Base-by-base conservation (phyloP, 1,139 yeast genomes). In the Debaryomyces sp. region DNA sequence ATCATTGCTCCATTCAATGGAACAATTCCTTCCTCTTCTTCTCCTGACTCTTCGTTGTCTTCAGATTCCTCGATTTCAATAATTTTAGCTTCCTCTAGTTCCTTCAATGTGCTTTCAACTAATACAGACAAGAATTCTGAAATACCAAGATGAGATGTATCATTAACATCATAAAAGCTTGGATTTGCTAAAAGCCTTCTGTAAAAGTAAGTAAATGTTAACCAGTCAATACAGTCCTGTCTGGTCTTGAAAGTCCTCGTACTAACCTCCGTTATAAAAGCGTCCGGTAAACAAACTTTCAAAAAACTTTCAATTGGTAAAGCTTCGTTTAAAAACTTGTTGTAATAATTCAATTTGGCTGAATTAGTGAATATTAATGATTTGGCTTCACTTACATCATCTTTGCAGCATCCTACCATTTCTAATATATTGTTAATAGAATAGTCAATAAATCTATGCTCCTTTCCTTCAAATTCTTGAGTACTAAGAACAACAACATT, bases 141-240 rank as follows among this genome's bases (percentile, higher is more conserved):
- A 12, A 94, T 66, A 0, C 95, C 96, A 37, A 80, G 68, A 44
- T 82, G 83, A 0, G 89, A 73, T 2, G 79, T 74, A 52, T 85
- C 89, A 36, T 74, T 73, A 23, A 89, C 79, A 18, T 92, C 97
- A 61, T 95, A 95, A 63, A 81, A 95, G 52, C 96, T 84, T 1
- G 99, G 98, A 62, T 95, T 95, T 40, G 82, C 76, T 49, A 84
- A 86, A 22, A 94, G 64, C 46, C 98, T 73, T 53, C 96, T 75
- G 67, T 89, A 95, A 60, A 91, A 89, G 57, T 84, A 88, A 0
- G 96, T 81, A 65, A 81, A 89, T 0, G 97, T 88, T 37, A 95
- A 62, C 95, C 96, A 89, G 59, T 92, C 97, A 51, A 95, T 81
- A 55, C 96, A 89, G 54, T 89, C 96, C 58, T 92, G 97, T 59